Evolutionary conservation across 306 rosid species (phyloP).

Genomic region (Arachis stenosperma): DNA sequence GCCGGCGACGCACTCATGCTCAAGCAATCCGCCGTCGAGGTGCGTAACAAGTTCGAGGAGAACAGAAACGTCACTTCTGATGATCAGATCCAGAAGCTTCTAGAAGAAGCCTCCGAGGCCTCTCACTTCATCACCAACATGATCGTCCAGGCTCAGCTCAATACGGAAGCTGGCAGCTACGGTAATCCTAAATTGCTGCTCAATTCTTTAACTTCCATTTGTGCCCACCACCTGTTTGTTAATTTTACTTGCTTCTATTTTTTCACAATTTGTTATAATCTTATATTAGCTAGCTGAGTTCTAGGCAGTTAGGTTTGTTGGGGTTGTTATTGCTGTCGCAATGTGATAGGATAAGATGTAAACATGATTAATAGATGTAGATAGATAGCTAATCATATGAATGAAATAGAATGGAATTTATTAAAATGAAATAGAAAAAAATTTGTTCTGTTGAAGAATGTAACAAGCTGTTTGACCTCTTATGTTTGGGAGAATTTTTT

Average conservation of each 20-base stretch:
- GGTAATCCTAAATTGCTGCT: slow-evolving; percentile 35
- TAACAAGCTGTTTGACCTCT: too few species aligned
- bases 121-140: slow-evolving; percentile 76
- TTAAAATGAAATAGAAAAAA: neutral
- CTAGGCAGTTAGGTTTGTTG: too few species aligned
- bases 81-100: slow-evolving; percentile 71
- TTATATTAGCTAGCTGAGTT: too few species aligned
- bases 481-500: too few species aligned
- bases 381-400: neutral
- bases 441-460: too few species aligned
- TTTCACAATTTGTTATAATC: neutral
- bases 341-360: neutral
- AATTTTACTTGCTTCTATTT: neutral
- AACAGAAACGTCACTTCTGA: slow-evolving; percentile 62
- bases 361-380: neutral
- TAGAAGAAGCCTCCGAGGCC: slow-evolving; percentile 80
- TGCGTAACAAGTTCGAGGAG: slow-evolving; percentile 80
- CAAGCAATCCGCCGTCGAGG: slow-evolving; percentile 66
- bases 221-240: slow-evolving; percentile 48
- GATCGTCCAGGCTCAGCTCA: slow-evolving; percentile 89
- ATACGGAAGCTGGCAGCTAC: slow-evolving; percentile 60
- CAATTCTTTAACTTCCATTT: neutral
- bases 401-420: neutral
- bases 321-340: too few species aligned
- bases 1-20: slow-evolving; percentile 76